phyloP scores from a whole-genome alignment of 306 rosid genomes.

The Vicia sativa region DNA sequence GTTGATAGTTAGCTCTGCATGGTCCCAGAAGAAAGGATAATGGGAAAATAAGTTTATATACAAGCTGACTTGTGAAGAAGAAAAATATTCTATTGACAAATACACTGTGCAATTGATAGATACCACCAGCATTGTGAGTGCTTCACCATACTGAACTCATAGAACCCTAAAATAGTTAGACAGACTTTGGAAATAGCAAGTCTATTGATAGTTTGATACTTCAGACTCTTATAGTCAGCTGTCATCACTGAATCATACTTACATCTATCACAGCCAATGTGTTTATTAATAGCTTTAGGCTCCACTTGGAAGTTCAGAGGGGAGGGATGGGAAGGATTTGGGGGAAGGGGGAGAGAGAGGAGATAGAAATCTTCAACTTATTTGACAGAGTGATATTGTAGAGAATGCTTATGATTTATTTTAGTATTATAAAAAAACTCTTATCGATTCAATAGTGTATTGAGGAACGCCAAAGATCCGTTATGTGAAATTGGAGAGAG shows the following conservation, averaged over 20 bases:
- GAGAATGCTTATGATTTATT: too few relatives aligned
- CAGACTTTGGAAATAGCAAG: neutral
- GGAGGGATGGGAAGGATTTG: too few relatives aligned
- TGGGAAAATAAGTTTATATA: constrained; percentile 13
- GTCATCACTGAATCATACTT: neutral
- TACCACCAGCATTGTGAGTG: constrained; percentile 28
- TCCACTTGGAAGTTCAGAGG: too few relatives aligned
- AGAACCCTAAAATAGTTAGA: constrained; percentile 9
- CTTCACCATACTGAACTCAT: constrained; percentile 10
- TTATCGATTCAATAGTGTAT: too few relatives aligned
- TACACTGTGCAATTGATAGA: constrained; percentile 7
- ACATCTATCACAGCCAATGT: constrained; percentile 25
- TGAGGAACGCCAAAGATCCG: too few relatives aligned
- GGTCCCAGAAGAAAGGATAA: constrained; percentile 11
- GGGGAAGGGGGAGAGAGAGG: too few relatives aligned
- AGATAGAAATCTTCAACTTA: too few relatives aligned
- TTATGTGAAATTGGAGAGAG: too few relatives aligned
- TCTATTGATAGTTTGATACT: neutral
- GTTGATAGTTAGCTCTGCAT: constrained; percentile 14
- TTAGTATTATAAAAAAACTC: too few relatives aligned
- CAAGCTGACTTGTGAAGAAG: neutral
- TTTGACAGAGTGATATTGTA: too few relatives aligned
- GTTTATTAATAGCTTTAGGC: neutral
- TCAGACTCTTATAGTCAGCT: constrained; percentile 13
- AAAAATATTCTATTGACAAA: constrained; percentile 9